A percentile compares a stretch with the other conserved stretches of the same genome.
phyloP scores from a whole-genome alignment of 345 rosid genomes.

The Geranium rotundifolium region DNA sequence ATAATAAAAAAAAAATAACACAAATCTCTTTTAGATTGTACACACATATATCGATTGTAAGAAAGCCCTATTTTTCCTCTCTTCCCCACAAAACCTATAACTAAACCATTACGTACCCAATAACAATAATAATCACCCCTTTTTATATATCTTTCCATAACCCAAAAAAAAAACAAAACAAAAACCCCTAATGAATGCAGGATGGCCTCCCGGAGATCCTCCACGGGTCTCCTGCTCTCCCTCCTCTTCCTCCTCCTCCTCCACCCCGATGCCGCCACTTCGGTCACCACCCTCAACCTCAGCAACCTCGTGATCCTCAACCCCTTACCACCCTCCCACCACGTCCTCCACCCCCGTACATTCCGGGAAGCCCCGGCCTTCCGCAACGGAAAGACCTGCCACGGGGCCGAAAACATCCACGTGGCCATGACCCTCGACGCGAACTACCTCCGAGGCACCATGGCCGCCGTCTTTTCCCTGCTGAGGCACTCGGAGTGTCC shows the following conservation, averaged over 20 bases:
- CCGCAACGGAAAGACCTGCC: constrained; percentile 28
- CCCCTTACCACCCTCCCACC: constrained; percentile 20
- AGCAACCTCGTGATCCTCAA: constrained; percentile 19
- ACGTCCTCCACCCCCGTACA: constrained; percentile 6
- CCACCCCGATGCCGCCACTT: background rate
- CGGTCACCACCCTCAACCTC: background rate
- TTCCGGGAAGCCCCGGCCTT: constrained; percentile 43
- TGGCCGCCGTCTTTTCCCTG: constrained; percentile 37
- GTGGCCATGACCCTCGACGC: constrained; percentile 44
- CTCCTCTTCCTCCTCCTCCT: constrained; percentile 2
- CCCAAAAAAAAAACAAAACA: constrained; percentile 3
- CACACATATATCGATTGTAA: no score
- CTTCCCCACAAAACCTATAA: no score
- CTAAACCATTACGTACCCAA: no score
- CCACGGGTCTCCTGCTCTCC: constrained; percentile 18
- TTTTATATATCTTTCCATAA: no score
- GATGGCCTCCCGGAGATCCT: constrained; percentile 21
- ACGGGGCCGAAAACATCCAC: constrained; percentile 20
- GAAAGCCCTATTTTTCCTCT: no score
- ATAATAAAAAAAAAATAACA: no score
- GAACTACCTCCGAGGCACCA: constrained; percentile 43
- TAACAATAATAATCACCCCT: no score
- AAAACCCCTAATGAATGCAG: constrained; percentile 13
- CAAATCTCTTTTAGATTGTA: no score
- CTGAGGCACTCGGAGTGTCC: constrained; percentile 42